These are phyloP conservation scores for Silene latifolia DNA, from an alignment of 148 eudicot genomes.

Conservation along the genomic window DNA sequence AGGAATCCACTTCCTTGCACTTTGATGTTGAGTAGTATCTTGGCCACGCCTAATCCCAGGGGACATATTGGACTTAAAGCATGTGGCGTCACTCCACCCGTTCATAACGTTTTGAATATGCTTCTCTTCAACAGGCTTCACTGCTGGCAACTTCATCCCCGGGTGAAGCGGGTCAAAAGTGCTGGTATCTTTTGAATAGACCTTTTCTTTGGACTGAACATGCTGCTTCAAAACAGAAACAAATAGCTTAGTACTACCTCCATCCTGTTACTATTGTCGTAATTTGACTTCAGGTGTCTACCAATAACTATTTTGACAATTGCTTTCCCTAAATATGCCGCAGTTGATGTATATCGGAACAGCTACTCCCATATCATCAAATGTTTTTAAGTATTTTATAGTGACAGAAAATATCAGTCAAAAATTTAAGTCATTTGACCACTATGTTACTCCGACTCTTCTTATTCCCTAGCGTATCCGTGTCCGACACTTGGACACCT, in stretches of 20 bases:
- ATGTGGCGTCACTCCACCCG: slow-evolving; percentile 1
- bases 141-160: slow-evolving; percentile 16
- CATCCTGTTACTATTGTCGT: no score
- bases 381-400: no score
- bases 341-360: no score
- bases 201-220: neutral
- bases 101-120: neutral
- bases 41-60: slow-evolving; percentile 8
- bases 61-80: slow-evolving; percentile 4
- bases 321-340: no score
- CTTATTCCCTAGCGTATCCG: no score
- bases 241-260: neutral
- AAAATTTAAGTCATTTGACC: neutral
- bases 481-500: no score
- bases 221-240: slow-evolving; percentile 9
- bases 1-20: slow-evolving; percentile 25
- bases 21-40: slow-evolving; percentile 12
- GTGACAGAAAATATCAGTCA: no score
- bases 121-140: slow-evolving; percentile 17
- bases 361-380: no score
- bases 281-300: no score
- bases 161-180: slow-evolving; percentile 13
- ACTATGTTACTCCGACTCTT: neutral
- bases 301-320: no score
- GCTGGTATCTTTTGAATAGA: slow-evolving; percentile 12